Conservation (phyloP, 768 basidiomycete genomes). For the Lentinula detonsa region DNA sequence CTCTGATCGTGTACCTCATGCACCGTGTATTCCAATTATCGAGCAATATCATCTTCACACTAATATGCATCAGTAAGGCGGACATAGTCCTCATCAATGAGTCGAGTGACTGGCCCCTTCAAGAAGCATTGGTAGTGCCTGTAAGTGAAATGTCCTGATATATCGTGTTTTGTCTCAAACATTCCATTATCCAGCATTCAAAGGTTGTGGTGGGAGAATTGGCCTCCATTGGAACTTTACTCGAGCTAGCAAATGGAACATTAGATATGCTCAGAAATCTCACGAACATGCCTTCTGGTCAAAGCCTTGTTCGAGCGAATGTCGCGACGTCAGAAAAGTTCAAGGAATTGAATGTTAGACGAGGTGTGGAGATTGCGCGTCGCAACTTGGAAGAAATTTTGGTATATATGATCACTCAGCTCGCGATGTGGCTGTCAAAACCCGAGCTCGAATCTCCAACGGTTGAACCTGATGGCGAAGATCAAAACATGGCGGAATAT, state of each 20-base stretch:
- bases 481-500: slow-evolving; percentile 28
- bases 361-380: slow-evolving; percentile 51
- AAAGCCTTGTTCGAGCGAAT: slow-evolving; percentile 31
- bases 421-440: slow-evolving; percentile 73
- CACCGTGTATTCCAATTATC: slow-evolving; percentile 69
- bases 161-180: neutral
- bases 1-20: slow-evolving; percentile 65
- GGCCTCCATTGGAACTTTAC: slow-evolving; percentile 77
- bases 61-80: slow-evolving; percentile 65
- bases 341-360: slow-evolving; percentile 43
- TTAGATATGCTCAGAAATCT: slow-evolving; percentile 70
- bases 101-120: slow-evolving; percentile 66
- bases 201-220: slow-evolving; percentile 81
- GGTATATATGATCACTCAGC: slow-evolving; percentile 69
- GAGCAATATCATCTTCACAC: slow-evolving; percentile 60
- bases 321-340: slow-evolving; percentile 13
- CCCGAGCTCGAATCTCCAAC: slow-evolving; percentile 52
- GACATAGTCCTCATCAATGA: slow-evolving; percentile 61
- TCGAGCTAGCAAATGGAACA: slow-evolving; percentile 78
- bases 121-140: slow-evolving; percentile 65
- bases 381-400: slow-evolving; percentile 63
- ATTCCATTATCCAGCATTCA: slow-evolving; percentile 51
- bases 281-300: slow-evolving; percentile 52
- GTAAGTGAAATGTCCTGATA: slow-evolving; percentile 35
- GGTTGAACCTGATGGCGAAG: slow-evolving; percentile 40